These are phyloP conservation scores for Keqinozyma sinolaborantium DNA, from an alignment of 1,139 yeast genomes.

Conservation along the genomic window DNA sequence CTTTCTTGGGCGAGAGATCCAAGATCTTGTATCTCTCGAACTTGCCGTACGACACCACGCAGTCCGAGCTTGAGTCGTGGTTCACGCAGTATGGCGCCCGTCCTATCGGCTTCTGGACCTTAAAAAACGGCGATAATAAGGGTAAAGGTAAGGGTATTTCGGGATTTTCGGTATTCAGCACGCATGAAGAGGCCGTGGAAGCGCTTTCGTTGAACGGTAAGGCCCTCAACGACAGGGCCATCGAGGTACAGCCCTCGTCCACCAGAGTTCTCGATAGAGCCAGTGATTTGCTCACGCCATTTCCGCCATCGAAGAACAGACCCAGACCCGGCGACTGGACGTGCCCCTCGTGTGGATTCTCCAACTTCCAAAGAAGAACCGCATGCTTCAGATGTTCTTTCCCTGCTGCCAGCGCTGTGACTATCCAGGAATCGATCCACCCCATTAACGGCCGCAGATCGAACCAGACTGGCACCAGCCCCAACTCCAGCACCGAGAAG, in stretches of 20 bases:
- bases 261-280: constrained; percentile 75
- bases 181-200: constrained; percentile 85
- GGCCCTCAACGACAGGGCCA: constrained; percentile 64
- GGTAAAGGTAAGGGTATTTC: constrained; percentile 34
- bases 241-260: constrained; percentile 88
- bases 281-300: constrained; percentile 73
- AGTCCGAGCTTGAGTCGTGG: constrained; percentile 88
- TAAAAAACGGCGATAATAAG: constrained; percentile 31
- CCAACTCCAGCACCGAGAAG: constrained; percentile 8
- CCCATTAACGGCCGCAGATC: constrained; percentile 8
- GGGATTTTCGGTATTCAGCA: constrained; percentile 82
- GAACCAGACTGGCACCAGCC: constrained; percentile 6
- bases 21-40: constrained; percentile 76
- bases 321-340: constrained; percentile 99
- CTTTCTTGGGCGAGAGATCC: constrained; percentile 69
- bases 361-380: constrained; percentile 90
- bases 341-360: constrained; percentile 93
- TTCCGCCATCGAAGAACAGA: constrained; percentile 84
- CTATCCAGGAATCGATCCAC: constrained; percentile 50
- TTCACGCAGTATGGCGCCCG: constrained; percentile 82
- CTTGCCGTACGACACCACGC: constrained; percentile 83
- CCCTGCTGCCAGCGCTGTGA: constrained; percentile 73
- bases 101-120: constrained; percentile 88
- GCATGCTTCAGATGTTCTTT: constrained; percentile 93
- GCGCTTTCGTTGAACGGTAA: constrained; percentile 78